Evolutionary conservation across 129 eudicot genomes (phyloP).

Genomic region (Centrapalus pauciflorus): DNA sequence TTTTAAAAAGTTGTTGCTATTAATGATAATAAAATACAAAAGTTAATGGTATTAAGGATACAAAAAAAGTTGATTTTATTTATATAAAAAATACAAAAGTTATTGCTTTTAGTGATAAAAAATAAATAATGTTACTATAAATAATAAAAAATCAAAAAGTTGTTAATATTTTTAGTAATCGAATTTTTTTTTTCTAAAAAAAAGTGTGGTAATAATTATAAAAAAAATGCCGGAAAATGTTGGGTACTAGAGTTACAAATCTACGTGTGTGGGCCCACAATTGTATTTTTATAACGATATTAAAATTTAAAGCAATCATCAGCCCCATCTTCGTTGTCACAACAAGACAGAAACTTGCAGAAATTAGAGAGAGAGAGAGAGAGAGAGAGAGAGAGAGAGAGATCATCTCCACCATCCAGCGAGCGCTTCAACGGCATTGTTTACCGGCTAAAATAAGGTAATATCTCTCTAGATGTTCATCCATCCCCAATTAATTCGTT

Average conservation of each 20-base stretch:
- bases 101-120: too few relatives aligned
- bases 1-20: too few relatives aligned
- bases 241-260: not conserved
- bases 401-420: constrained; percentile 24
- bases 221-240: too few relatives aligned
- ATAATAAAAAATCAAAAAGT: too few relatives aligned
- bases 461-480: constrained; percentile 19
- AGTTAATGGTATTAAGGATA: too few relatives aligned
- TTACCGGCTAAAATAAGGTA: constrained; percentile 47
- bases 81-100: too few relatives aligned
- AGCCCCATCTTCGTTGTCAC: constrained; percentile 26
- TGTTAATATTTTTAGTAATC: too few relatives aligned
- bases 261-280: constrained; percentile 5
- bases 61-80: too few relatives aligned
- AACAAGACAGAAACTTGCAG: constrained; percentile 13
- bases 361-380: not conserved
- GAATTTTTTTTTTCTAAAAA: too few relatives aligned
- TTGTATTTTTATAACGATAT: constrained; percentile 14
- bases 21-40: too few relatives aligned
- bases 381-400: not conserved
- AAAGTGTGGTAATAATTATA: too few relatives aligned
- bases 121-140: too few relatives aligned
- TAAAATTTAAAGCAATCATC: constrained; percentile 18
- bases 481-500: constrained; percentile 18
- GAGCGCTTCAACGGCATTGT: constrained; percentile 74